Base-by-base conservation (phyloP, 495 filamentous ascomycete genomes). In the Patellaria atrata region DNA sequence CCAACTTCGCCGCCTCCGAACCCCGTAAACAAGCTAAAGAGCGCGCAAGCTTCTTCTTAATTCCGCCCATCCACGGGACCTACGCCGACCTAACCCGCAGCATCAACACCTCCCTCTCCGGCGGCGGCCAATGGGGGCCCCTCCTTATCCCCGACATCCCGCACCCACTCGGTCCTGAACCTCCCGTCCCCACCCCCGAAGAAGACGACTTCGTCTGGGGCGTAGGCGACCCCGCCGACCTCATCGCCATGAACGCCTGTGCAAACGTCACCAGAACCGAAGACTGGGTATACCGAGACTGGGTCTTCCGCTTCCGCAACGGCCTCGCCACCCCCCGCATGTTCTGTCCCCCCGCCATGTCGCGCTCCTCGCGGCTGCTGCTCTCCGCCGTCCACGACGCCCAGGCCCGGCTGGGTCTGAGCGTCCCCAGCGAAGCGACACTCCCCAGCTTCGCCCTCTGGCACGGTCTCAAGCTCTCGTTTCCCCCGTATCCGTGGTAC, bases 1-100 rank as follows among this genome's bases (percentile, higher is more conserved):
- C 55, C 8, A 43, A 63, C 2, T 84, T 81, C 53, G 68, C 67
- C 8, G 60, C 56, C 43, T 57, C 61, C 24, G 71, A 79, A 45
- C 79, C 79, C 0, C 60, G 80, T 15, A 73, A 73, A 40, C 68
- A 70, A 13, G 55, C 82, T 4, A 83, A 78, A 79, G 80, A 86
- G 41, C 70, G 78, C 16, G 81, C 71, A 44, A 70, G 75, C 28
- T 69, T 75, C 21, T 82, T 70, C 53, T 86, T 79, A 41, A 70
- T 82, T 16, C 75, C 76, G 1, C 60, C 59, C 1, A 48, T 67
- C 14, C 73, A 85, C 46, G 75, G 77, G 54, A 21, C 78, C 67
- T 47, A 77, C 75, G 44, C 62, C 64, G 0, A 45, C 53, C 24
- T 62, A 42, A 7, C 45, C 53, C 16, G 44, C 44, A 9, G 50